Evolutionary conservation across 2,329 filamentous ascomycete species (phyloP), one percentile per base, ranked within the genome.

Genomic region (Aspergillus alliaceus): DNA sequence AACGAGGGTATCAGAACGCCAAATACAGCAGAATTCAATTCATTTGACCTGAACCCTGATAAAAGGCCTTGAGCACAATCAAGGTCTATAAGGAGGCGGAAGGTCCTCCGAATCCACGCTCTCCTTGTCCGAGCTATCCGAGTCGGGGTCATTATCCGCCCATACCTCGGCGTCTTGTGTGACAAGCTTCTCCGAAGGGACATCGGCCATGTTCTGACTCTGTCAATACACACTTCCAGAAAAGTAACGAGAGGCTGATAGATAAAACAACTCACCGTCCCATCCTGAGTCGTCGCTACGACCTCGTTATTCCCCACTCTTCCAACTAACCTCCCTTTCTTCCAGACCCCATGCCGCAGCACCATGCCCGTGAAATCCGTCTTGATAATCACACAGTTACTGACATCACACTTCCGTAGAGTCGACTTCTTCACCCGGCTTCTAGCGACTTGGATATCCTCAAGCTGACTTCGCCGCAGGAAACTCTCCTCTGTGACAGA

Each of bases 261-360:
- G 3, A 24, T 22, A 40, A 31, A 20, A 32, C 15, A 18, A 63
- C 59, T 54, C 42, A 62, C 61, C n/a, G 47, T 24, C 11, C 55
- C 55, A 39, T 55, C 49, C 25, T 20, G 20, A 22, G 12, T 47
- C 15, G 60, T 44, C 25, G 56, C 48, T 11, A 66, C 54, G 11
- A 63, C 64, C 40, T 64, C 61, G 8, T 42, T 51, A 11, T 57
- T 32, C 6, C 58, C 59, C 7, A 60, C 49, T 31, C 46, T 63
- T 7, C 67, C 67, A 11, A 70, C 51, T 31, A 71, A 57, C 29
- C 51, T 49, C 2, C 66, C 67, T 48, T 58, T 59, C 54, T 60
- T 66, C 69, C 68, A 71, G 24, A 69, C 57, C 6, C 65, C 66
- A 56, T 66, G 59, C 47, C 63, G 60, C 14, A 69, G 42, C 31